Evolutionary conservation across 345 rosid species (phyloP).

Genomic region (Euclidium syriacum): DNA sequence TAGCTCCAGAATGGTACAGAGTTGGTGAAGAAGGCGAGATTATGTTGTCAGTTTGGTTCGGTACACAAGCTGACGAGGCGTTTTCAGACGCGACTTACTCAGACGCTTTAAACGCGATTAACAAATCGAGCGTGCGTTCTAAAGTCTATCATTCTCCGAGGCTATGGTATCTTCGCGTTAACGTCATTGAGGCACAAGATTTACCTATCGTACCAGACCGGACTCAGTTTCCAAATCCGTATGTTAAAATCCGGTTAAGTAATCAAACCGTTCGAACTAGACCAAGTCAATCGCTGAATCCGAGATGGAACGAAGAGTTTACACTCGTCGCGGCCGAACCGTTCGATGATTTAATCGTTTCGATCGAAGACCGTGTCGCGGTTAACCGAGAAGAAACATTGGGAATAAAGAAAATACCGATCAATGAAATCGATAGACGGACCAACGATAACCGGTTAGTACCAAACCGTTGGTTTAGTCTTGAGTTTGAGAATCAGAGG

Average conservation of each 20-base stretch:
- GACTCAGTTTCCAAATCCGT: conserved; percentile 57
- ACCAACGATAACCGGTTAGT: conserved; percentile 46
- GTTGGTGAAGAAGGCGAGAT: conserved; percentile 71
- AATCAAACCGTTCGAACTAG: conserved; percentile 68
- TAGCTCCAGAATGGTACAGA: conserved; percentile 92
- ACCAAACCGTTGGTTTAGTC: conserved; percentile 51
- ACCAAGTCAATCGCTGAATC: conserved; percentile 52
- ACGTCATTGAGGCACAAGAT: conserved; percentile 86
- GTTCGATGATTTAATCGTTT: conserved; percentile 66
- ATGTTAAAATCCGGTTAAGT: conserved; percentile 59
- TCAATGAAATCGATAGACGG: conserved; percentile 47
- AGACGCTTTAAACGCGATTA: conserved; percentile 55
- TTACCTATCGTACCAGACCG: conserved; percentile 46
- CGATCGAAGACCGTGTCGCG: conserved; percentile 65
- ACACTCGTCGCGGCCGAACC: conserved; percentile 91
- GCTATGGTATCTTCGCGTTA: conserved; percentile 84
- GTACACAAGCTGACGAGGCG: conserved; percentile 96
- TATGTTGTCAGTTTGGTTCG: conserved; percentile 95
- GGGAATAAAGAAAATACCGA: conserved; percentile 47
- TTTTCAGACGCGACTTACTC: conserved; percentile 89
- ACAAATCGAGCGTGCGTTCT: conserved; percentile 54
- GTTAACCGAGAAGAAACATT: conserved; percentile 67
- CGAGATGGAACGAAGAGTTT: conserved; percentile 86
- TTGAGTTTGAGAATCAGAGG: conserved; percentile 54
- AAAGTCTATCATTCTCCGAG: conserved; percentile 93